Evolutionary conservation across 2,329 filamentous ascomycete species (phyloP).

Genomic region (Cytospora paraplurivora): DNA sequence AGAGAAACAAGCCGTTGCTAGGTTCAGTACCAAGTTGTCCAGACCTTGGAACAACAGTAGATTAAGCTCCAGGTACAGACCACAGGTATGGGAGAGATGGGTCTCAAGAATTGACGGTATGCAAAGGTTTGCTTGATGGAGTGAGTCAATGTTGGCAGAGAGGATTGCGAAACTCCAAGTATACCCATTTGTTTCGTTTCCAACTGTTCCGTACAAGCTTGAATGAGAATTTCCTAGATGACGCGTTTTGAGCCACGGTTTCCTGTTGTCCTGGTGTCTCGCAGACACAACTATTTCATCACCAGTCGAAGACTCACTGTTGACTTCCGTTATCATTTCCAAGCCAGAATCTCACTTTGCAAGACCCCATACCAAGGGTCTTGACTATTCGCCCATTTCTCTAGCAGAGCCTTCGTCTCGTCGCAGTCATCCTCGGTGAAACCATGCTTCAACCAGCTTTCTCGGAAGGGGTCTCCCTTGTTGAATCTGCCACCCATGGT

Average conservation of each 20-base stretch:
- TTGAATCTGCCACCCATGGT: slow-evolving; percentile 35
- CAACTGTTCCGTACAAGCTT: too few species aligned
- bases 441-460: slow-evolving; percentile 41
- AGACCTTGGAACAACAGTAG: background rate
- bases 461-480: slow-evolving; percentile 29
- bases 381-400: slow-evolving; percentile 40
- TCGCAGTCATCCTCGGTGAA: slow-evolving; percentile 41
- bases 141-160: too few species aligned
- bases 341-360: slow-evolving; percentile 43
- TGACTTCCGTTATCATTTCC: slow-evolving; percentile 38
- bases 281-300: too few species aligned
- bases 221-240: too few species aligned
- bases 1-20: slow-evolving; percentile 40
- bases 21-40: slow-evolving; percentile 35
- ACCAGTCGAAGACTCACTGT: background rate
- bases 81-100: too few species aligned
- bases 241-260: too few species aligned
- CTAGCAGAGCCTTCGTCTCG: slow-evolving; percentile 36
- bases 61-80: background rate
- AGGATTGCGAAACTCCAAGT: too few species aligned
- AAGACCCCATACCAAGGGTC: slow-evolving; percentile 42
- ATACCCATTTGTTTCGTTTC: too few species aligned
- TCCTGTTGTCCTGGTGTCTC: too few species aligned
- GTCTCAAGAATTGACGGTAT: too few species aligned
- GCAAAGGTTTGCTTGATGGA: too few species aligned